Evolutionary conservation across 192 early-diverging fungal species (phyloP), one percentile per base, ranked within the genome.

Genomic region (Coemansia sp.): DNA sequence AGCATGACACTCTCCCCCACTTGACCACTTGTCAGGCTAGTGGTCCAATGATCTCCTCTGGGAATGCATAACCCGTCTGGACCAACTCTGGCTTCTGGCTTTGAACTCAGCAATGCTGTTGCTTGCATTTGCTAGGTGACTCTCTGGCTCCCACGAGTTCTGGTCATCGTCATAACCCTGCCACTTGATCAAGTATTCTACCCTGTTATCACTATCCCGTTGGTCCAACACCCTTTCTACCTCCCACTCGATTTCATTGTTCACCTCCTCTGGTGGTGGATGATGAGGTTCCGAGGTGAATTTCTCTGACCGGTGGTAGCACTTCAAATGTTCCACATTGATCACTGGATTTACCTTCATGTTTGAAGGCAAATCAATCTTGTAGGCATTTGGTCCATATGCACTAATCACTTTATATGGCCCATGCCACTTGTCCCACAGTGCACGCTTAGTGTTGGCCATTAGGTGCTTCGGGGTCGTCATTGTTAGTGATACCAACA

Each of bases 341-440:
- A 44, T 13, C 0, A 42, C 57, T 4, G 22, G 40, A 15, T 58
- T 33, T 2, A 22, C 14, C 38, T 58, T 58, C 17, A 58, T 14
- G 0, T 28, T 29, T 14, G 27, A 15, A 4, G 57, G 57, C 1
- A 58, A 13, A 25, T 58, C 57, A 2, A 41, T 19, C 2, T 27
- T 17, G 29, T 58, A 58, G 3, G 57, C 57, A 13, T 58, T 58
- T 42, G 38, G 6, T 20, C 57, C 38, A 3, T 13, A 17, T 14
- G 23, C 8, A 4, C 22, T 15, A 28, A 58, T 27, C 7, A 58
- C 57, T 22, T 58, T 40, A 15, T 58, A 58, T 14, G 38, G 57
- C 2, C 57, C 38, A 25, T 58, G 57, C 57, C 57, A 57, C 20
- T 22, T 37, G 19, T 57, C 56, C 56, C 56, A 38, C 34, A 57